These are phyloP conservation scores for Fusarium penzigii DNA, from an alignment of 2,329 filamentous ascomycete species.

Conservation along the genomic window DNA sequence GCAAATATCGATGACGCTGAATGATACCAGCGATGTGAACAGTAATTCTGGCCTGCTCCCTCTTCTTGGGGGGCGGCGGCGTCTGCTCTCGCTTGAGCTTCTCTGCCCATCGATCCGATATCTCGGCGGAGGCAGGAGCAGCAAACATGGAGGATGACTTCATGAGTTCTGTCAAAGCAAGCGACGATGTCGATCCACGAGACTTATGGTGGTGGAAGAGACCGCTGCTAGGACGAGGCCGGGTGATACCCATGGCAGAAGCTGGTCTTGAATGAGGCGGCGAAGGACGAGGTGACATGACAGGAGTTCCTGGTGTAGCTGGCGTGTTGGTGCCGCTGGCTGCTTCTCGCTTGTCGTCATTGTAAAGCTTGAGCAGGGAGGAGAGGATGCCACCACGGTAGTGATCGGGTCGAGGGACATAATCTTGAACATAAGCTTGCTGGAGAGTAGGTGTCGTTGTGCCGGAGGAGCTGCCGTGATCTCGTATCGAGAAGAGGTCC, in stretches of 20 bases:
- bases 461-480: slow-evolving; percentile 34
- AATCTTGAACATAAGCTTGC: slow-evolving; percentile 53
- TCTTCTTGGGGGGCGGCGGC: slow-evolving; percentile 38
- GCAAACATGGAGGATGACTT: slow-evolving; percentile 56
- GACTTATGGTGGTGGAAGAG: slow-evolving; percentile 45
- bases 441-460: slow-evolving; percentile 42
- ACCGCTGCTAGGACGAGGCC: slow-evolving; percentile 36
- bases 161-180: slow-evolving; percentile 52
- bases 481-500: slow-evolving; percentile 33
- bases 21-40: slow-evolving; percentile 68
- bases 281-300: slow-evolving; percentile 44
- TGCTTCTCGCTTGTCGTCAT: slow-evolving; percentile 44
- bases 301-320: slow-evolving; percentile 38
- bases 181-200: slow-evolving; percentile 43
- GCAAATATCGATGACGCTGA: slow-evolving; percentile 77
- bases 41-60: slow-evolving; percentile 47
- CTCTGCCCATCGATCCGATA: slow-evolving; percentile 46
- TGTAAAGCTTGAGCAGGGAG: slow-evolving; percentile 70
- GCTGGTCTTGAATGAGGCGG: slow-evolving; percentile 42
- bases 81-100: slow-evolving; percentile 43
- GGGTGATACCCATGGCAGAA: slow-evolving; percentile 35
- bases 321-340: slow-evolving; percentile 46
- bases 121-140: slow-evolving; percentile 46
- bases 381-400: slow-evolving; percentile 75
- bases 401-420: slow-evolving; percentile 65